Conservation (phyloP, 1,284 basidiomycete genomes). For the Pascua sp. region DNA sequence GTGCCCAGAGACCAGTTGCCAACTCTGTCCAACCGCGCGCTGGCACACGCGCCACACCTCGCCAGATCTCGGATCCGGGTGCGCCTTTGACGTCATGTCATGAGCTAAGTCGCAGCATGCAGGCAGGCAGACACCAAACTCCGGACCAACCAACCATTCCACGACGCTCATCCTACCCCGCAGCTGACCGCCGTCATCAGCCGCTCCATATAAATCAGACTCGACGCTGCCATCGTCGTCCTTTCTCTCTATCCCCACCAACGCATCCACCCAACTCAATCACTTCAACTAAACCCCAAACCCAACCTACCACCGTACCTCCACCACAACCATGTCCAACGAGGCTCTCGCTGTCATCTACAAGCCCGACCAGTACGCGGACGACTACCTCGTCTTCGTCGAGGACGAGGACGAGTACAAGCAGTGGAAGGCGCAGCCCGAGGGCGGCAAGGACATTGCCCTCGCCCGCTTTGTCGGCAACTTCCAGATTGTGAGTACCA, state of each 20-base stretch:
- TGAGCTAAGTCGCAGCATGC: too few species aligned
- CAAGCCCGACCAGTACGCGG: slow-evolving; percentile 39
- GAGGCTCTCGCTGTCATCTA: slow-evolving; percentile 30
- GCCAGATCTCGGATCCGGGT: too few species aligned
- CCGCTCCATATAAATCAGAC: not conserved
- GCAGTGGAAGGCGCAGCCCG: slow-evolving; percentile 37
- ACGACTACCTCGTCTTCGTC: slow-evolving; percentile 45
- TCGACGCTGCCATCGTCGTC: not conserved
- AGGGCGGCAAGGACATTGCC: slow-evolving; percentile 41
- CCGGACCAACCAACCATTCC: too few species aligned
- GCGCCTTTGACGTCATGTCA: too few species aligned
- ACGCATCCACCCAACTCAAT: not conserved
- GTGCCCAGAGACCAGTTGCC: too few species aligned
- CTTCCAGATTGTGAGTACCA: slow-evolving; percentile 39
- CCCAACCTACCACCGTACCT: slow-evolving; percentile 1
- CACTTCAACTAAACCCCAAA: not conserved
- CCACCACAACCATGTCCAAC: slow-evolving; percentile 15
- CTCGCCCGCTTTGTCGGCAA: slow-evolving; percentile 43
- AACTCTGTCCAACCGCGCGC: too few species aligned
- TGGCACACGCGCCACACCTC: too few species aligned
- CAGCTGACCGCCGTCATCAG: not conserved
- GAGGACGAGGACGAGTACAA: slow-evolving; percentile 40
- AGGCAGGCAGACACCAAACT: too few species aligned
- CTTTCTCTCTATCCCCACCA: not conserved
- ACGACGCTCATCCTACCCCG: too few species aligned